Evolutionary conservation across 2,329 filamentous ascomycete genomes (phyloP), one percentile per base, ranked within the genome.

Genomic region (Aspergillus novoparasiticus): DNA sequence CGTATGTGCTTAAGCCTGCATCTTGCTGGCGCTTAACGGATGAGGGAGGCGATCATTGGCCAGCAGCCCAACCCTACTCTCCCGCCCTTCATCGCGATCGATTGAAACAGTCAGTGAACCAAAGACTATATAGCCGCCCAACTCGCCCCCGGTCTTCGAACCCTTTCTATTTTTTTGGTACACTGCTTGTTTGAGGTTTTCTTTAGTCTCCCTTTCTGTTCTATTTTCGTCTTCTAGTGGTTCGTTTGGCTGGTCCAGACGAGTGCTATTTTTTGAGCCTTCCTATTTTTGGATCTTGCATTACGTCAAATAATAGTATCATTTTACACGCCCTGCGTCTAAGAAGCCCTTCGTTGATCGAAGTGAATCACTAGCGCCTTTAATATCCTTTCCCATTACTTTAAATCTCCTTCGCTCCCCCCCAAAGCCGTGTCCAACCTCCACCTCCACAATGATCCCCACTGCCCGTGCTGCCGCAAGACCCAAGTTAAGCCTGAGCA

Each of bases 401-500:
- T 58, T 45, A 57, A 55, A 34, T 39, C 36, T 21, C 51, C 45
- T 12, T 28, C 57, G 19, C 36, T 58, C 59, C 51, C 54, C 23
- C 34, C 39, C 50, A 36, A 61, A 58, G 23, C 51, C 60, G 62
- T 43, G 63, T 46, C 43, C 56, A 26, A 65, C 28, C 34, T 57
- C 34, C 66, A 69, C 51, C 32, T 55, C 51, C 51, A 55, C 51
- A 26, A 55, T 72, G 71, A 79, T 81, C 77, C 76, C 78, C 68
- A 74, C 78, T 70, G 71, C 77, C 65, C 75, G 76, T 64, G 71
- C 74, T 64, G 71, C 75, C 64, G 71, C 75, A 63, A 81, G 78
- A 67, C 82, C 82, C 54, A 81, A 82, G 77, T 77, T 83, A 67
- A 78, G 79, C 57, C 68, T 84, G 71, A 80, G 73, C 74, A 82